These are phyloP conservation scores for Suhomyces anneliseae DNA, from an alignment of 1,139 yeast species.

Conservation along the genomic window DNA sequence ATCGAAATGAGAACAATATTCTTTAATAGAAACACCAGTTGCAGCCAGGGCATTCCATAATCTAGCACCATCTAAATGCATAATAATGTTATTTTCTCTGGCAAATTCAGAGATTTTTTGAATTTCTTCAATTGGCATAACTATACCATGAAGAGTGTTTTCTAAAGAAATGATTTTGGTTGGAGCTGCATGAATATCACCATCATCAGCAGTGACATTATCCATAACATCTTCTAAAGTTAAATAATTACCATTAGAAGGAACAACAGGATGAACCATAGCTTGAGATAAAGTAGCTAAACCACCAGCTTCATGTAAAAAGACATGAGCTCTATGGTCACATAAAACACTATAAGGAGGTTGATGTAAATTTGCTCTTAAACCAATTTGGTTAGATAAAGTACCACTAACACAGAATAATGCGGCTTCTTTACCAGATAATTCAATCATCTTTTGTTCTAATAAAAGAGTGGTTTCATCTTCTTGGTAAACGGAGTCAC, in stretches of 20 bases:
- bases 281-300: slow-evolving; percentile 48
- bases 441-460: slow-evolving; percentile 35
- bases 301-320: slow-evolving; percentile 46
- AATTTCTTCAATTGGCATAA: slow-evolving; percentile 45
- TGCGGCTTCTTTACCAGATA: slow-evolving; percentile 45
- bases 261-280: slow-evolving; percentile 42
- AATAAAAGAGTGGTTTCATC: slow-evolving; percentile 36
- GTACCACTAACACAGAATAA: slow-evolving; percentile 48
- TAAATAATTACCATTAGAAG: slow-evolving; percentile 38
- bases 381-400: slow-evolving; percentile 45
- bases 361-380: slow-evolving; percentile 41
- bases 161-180: slow-evolving; percentile 48
- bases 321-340: slow-evolving; percentile 43
- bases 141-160: slow-evolving; percentile 47
- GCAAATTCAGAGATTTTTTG: slow-evolving; percentile 39
- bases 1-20: slow-evolving; percentile 43
- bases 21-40: slow-evolving; percentile 39
- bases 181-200: slow-evolving; percentile 50
- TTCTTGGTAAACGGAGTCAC: slow-evolving; percentile 48
- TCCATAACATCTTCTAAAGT: slow-evolving; percentile 42
- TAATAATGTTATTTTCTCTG: slow-evolving; percentile 30
- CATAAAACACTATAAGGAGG: slow-evolving; percentile 48
- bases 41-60: slow-evolving; percentile 48
- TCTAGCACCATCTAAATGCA: slow-evolving; percentile 50
- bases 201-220: slow-evolving; percentile 46